A percentile compares a stretch with the other conserved stretches of the same genome.
These are phyloP conservation scores for Trichoderma sp. DNA, from an alignment of 2,329 filamentous ascomycete genomes.

Conservation along the genomic window DNA sequence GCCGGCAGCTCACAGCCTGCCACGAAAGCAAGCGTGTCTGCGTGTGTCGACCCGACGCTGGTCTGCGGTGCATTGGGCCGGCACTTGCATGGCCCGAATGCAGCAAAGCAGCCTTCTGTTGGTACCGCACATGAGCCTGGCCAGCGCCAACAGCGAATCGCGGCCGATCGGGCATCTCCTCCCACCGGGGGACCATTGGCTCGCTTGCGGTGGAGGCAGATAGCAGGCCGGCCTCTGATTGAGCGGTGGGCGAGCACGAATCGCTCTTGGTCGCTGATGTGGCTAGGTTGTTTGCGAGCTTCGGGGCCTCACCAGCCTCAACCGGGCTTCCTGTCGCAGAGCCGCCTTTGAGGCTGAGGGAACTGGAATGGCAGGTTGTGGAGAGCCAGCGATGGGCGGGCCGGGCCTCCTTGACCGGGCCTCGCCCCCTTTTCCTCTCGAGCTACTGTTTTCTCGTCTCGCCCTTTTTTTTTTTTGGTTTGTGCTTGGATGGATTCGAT, in stretches of 20 bases:
- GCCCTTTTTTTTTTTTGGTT: background rate
- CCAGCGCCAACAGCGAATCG: conserved; percentile 7
- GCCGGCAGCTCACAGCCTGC: conserved; percentile 35
- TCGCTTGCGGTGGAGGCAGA: conserved; percentile 22
- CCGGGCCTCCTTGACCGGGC: conserved; percentile 20
- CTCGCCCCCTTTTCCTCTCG: background rate
- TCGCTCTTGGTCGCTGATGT: background rate
- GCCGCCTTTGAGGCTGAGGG: conserved; percentile 19
- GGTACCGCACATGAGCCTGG: background rate
- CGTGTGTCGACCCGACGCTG: conserved; percentile 28
- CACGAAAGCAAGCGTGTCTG: conserved; percentile 42
- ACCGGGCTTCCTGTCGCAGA: background rate
- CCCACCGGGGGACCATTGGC: conserved; percentile 3
- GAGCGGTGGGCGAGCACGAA: conserved; percentile 14
- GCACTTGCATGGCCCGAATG: conserved; percentile 25
- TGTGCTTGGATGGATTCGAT: background rate
- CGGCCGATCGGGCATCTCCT: background rate
- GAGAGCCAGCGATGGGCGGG: conserved; percentile 8
- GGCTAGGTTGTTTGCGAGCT: background rate
- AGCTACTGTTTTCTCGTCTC: background rate
- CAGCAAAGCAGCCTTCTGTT: conserved; percentile 23
- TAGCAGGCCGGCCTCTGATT: conserved; percentile 9
- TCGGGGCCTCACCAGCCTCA: background rate
- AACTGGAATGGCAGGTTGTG: background rate
- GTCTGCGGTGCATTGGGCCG: conserved; percentile 26